phyloP scores from a whole-genome alignment of 2,329 filamentous ascomycete species.

The Alternaria consortialis region DNA sequence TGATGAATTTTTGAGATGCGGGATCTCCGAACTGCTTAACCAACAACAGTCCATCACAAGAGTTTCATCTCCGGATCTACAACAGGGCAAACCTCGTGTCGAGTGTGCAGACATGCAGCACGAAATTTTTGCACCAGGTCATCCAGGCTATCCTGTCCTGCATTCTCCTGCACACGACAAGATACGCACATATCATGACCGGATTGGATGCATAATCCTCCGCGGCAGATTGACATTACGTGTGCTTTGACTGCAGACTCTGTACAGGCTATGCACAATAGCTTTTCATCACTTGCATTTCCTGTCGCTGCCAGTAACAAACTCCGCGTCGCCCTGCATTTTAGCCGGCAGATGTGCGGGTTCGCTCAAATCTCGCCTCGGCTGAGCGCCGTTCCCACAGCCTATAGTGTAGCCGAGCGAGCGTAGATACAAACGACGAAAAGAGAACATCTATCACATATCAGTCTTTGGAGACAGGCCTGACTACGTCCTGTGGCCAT shows the following conservation, averaged over 20 bases:
- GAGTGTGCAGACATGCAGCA: neutral
- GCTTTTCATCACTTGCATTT: neutral
- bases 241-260: constrained; percentile 8
- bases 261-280: constrained; percentile 7
- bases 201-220: neutral
- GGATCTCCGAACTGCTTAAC: constrained; percentile 5
- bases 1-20: constrained; percentile 10
- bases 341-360: constrained; percentile 10
- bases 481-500: neutral
- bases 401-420: neutral
- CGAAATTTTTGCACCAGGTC: neutral
- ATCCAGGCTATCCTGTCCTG: neutral
- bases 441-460: neutral
- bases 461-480: neutral
- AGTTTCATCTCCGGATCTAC: constrained; percentile 13
- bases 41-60: constrained; percentile 1
- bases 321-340: constrained; percentile 8
- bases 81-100: neutral
- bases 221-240: constrained; percentile 5
- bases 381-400: constrained; percentile 3
- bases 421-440: neutral
- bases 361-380: constrained; percentile 2
- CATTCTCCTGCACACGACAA: constrained; percentile 5
- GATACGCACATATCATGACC: neutral
- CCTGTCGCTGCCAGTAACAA: constrained; percentile 2